Percentiles rank a stretch among this genome's conserved stretches.
Conservation (phyloP, 495 filamentous ascomycete species). For the Saxophila tyrrhenica region DNA sequence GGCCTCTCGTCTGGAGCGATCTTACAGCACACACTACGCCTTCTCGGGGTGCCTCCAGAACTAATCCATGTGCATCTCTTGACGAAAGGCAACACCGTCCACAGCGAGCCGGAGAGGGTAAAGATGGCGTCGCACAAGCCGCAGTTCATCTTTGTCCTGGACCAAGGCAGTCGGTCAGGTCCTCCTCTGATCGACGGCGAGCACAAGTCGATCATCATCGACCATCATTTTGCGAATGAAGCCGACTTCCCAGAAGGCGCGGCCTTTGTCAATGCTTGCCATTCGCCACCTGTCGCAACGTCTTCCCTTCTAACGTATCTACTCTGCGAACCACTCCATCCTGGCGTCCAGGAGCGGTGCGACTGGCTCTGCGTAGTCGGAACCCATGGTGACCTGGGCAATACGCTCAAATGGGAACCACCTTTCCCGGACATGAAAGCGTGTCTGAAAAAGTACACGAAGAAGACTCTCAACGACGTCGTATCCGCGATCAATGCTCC, state of each 20-base stretch:
- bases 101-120: slow-evolving; percentile 35
- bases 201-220: slow-evolving; percentile 40
- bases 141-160: slow-evolving; percentile 45
- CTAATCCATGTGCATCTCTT: slow-evolving; percentile 43
- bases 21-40: slow-evolving; percentile 40
- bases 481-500: slow-evolving; percentile 49
- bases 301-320: slow-evolving; percentile 46
- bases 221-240: slow-evolving; percentile 40
- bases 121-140: slow-evolving; percentile 37
- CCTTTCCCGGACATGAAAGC: slow-evolving; percentile 49
- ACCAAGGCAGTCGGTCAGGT: slow-evolving; percentile 44
- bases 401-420: slow-evolving; percentile 43
- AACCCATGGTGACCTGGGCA: slow-evolving; percentile 50
- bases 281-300: slow-evolving; percentile 47
- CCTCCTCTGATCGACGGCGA: slow-evolving; percentile 36
- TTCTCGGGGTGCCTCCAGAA: slow-evolving; percentile 36
- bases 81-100: slow-evolving; percentile 40
- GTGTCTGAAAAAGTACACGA: slow-evolving; percentile 43
- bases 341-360: slow-evolving; percentile 33
- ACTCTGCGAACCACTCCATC: slow-evolving; percentile 41
- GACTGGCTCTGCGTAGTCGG: slow-evolving; percentile 38
- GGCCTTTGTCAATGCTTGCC: slow-evolving; percentile 40
- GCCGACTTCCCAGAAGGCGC: slow-evolving; percentile 41
- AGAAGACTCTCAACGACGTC: slow-evolving; percentile 44
- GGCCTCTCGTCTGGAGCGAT: slow-evolving; percentile 49